Conservation (phyloP, 164 flowering plant species). For the Euptelea pleiosperma region DNA sequence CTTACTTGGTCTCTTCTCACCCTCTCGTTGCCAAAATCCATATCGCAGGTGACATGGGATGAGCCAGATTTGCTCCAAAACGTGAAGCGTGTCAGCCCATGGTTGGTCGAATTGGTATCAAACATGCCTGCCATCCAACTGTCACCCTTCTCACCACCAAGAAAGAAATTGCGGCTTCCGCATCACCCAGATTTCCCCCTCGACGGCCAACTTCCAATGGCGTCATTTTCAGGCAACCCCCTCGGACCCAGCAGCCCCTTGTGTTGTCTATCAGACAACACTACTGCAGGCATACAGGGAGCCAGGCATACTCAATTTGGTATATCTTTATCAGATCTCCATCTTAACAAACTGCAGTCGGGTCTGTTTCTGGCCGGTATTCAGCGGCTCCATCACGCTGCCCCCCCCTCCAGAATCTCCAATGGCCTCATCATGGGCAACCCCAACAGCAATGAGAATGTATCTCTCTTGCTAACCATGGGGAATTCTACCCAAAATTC, state of each 20-base stretch:
- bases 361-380: conserved; percentile 36
- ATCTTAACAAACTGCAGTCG: conserved; percentile 41
- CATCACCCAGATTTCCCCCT: conserved; percentile 52
- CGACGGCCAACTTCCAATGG: conserved; percentile 42
- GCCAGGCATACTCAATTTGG: conserved; percentile 93
- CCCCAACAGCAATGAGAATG: conserved; percentile 26
- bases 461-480: conserved; percentile 51
- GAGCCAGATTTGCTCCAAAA: conserved; percentile 85
- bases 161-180: conserved; percentile 59
- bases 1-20: no score
- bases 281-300: conserved; percentile 95
- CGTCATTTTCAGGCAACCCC: conserved; percentile 43
- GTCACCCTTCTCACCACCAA: conserved; percentile 64
- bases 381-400: conserved; percentile 32
- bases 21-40: not conserved
- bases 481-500: conserved; percentile 26
- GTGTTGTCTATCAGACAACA: conserved; percentile 39
- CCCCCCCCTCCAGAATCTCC: conserved; percentile 24
- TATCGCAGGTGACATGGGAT: conserved; percentile 72
- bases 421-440: conserved; percentile 19
- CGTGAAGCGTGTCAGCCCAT: conserved; percentile 76
- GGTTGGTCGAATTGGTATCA: conserved; percentile 75
- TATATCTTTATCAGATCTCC: conserved; percentile 48
- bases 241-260: conserved; percentile 49
- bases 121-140: conserved; percentile 56